Evolutionary conservation across 1,284 basidiomycete genomes (phyloP), one percentile per base, ranked within the genome.

Genomic region (Kalmanozyma brasiliensis): DNA sequence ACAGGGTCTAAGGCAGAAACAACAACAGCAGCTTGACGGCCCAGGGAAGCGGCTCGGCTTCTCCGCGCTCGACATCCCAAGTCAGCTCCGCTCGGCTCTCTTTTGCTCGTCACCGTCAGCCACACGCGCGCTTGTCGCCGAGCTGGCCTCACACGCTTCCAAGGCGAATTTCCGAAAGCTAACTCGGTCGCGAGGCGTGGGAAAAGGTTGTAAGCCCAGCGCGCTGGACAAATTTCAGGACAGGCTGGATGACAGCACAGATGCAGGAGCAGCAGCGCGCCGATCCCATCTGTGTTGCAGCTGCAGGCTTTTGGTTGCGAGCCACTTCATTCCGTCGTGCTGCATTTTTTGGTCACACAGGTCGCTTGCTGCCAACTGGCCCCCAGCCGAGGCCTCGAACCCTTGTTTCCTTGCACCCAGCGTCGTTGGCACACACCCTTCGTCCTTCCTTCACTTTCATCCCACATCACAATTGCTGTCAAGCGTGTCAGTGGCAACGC

Each of bases 261-360:
- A n/a, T n/a, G n/a, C n/a, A 34, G 10, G 4, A 34, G 23, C 23
- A 35, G 49, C 49, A 46, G 11, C 13, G 20, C 37, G 44, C 44
- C 52, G 37, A 55, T 41, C 42, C 44, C 17, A 5, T 43, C 38
- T 53, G 58, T 52, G 55, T 52, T 51, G 36, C 36, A 20, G 36
- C 36, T 19, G 36, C 36, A 38, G 8, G 36, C 19, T n/a, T n/a
- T n/a, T n/a, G n/a, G n/a, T n/a, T n/a, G n/a, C n/a, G n/a, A n/a
- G n/a, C n/a, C 46, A 47, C 45, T 37, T 36, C 45, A 22, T 34
- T 47, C 20, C 33, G 6, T 34, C 11, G 5, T 19, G 7, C 26
- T 44, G n/a, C 19, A n/a, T n/a, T n/a, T n/a, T n/a, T n/a, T 29
- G 47, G 37, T 40, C 26, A 40, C 49, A 34, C 8, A 20, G n/a